Evolutionary conservation across 768 basidiomycete species (phyloP).

Genomic region (Naganishia vaughanmartiniae): DNA sequence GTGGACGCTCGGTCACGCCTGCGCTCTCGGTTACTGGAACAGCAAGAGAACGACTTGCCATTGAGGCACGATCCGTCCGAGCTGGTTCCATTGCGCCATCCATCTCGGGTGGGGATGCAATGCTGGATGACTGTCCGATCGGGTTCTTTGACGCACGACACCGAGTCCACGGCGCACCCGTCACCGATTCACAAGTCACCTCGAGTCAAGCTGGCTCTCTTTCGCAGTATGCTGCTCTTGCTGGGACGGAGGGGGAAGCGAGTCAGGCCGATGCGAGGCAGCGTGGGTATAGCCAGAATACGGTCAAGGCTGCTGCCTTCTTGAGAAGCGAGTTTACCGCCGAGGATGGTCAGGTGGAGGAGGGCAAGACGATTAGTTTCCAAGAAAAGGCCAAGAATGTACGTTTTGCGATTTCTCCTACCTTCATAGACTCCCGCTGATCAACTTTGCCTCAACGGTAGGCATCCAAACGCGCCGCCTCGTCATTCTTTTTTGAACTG

Average conservation of each 20-base stretch:
- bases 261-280: conserved; percentile 24
- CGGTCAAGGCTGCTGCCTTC: conserved; percentile 74
- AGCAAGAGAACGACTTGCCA: conserved; percentile 17
- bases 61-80: conserved; percentile 18
- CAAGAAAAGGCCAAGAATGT: conserved; percentile 75
- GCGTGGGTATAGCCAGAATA: conserved; percentile 73
- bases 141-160: conserved; percentile 72
- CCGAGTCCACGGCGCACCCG: conserved; percentile 56
- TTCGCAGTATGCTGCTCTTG: conserved; percentile 47
- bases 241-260: conserved; percentile 55
- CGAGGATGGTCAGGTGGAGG: conserved; percentile 39
- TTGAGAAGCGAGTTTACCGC: conserved; percentile 66
- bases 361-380: conserved; percentile 72
- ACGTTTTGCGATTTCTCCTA: conserved; percentile 22
- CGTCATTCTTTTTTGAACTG: conserved; percentile 96
- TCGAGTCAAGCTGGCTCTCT: conserved; percentile 18
- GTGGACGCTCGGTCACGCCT: not conserved
- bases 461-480: conserved; percentile 86
- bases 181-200: conserved; percentile 21
- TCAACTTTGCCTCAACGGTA: conserved; percentile 46
- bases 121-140: conserved; percentile 62
- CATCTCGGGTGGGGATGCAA: not conserved
- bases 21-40: not conserved
- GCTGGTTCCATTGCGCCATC: conserved; percentile 20
- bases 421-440: not conserved